Percentiles rank a stretch among this genome's conserved stretches.
phyloP scores from a whole-genome alignment of 306 rosid species.

The Ormosia semicastrata region DNA sequence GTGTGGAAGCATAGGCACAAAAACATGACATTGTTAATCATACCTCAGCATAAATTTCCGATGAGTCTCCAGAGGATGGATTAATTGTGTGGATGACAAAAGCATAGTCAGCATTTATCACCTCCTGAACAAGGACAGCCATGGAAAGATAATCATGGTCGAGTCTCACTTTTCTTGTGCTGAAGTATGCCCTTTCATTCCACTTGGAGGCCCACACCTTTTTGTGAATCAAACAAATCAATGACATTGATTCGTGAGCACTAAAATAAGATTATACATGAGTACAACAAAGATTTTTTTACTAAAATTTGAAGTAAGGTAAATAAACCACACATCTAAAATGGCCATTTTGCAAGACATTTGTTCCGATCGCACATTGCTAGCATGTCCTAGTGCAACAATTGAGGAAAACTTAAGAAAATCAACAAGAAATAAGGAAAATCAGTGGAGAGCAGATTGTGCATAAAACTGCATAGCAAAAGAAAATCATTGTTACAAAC shows the following conservation, averaged over 20 bases:
- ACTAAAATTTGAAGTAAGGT: slow-evolving; percentile 21
- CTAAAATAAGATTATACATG: slow-evolving; percentile 2
- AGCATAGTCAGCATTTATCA: slow-evolving; percentile 95
- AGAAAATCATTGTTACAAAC: neutral
- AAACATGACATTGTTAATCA: slow-evolving; percentile 23
- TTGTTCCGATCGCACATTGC: neutral
- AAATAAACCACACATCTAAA: slow-evolving; percentile 2
- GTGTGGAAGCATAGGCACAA: slow-evolving; percentile 5
- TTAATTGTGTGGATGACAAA: slow-evolving; percentile 95
- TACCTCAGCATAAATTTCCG: slow-evolving; percentile 99
- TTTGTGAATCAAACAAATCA: slow-evolving; percentile 30
- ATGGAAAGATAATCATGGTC: slow-evolving; percentile 91
- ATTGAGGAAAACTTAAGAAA: neutral
- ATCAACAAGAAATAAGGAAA: slow-evolving; percentile 19
- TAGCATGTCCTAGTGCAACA: slow-evolving; percentile 4
- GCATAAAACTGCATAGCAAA: neutral
- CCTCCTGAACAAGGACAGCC: slow-evolving; percentile 99
- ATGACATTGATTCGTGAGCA: slow-evolving; percentile 13
- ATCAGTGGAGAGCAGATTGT: neutral
- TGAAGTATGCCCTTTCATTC: slow-evolving; percentile 97
- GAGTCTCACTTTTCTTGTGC: slow-evolving; percentile 89
- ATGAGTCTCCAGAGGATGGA: slow-evolving; percentile 95
- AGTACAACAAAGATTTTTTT: neutral
- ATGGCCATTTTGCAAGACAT: neutral
- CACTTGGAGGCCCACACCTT: slow-evolving; percentile 99